Evolutionary conservation across 2,329 filamentous ascomycete species (phyloP), one percentile per base, ranked within the genome.

Genomic region (Microcyclosporella mali): DNA sequence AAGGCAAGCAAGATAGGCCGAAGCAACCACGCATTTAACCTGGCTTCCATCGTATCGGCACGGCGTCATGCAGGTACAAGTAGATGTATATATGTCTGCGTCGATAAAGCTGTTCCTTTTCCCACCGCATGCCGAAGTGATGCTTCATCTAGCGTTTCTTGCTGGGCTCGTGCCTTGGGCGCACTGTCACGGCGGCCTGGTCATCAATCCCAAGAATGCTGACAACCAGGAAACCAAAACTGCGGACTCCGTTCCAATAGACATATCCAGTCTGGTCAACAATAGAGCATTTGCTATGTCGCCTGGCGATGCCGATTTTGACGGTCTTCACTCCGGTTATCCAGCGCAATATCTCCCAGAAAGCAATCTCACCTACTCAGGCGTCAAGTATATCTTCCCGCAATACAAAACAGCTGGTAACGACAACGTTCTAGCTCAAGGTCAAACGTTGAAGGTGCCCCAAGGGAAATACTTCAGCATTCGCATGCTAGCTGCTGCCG

Each of bases 401-500:
- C 53, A 60, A 29, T 68, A 68, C 45, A 60, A 63, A 31, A 41
- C 48, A 17, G 53, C 56, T 11, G 64, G 64, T 19, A 53, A 65
- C 30, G 66, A 68, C 52, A 67, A 68, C 55, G 53, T 64, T 2
- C 60, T 68, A 11, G 58, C 61, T 2, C 49, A 60, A 39, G 65
- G 64, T 12, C 66, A 69, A 38, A 56, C 51, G 12, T 51, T 68
- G 17, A 44, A 39, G 4, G 55, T 65, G 3, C 60, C 63, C 2
- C 46, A 43, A 16, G 58, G 56, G 2, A 56, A 54, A 32, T 69
- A 69, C 35, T 58, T 66, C 44, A 63, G 61, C 36, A 61, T 65
- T 12, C 57, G 65, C 21, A 64, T 68, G 59, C 63, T 68, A 12
- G 64, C 64, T n/a, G 62, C 66, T 6, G 61, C 64, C 2, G 66